A percentile compares a stretch with the other conserved stretches of the same genome.
Evolutionary conservation across 768 basidiomycete genomes (phyloP).

Genomic region (Lyophyllum semitale): DNA sequence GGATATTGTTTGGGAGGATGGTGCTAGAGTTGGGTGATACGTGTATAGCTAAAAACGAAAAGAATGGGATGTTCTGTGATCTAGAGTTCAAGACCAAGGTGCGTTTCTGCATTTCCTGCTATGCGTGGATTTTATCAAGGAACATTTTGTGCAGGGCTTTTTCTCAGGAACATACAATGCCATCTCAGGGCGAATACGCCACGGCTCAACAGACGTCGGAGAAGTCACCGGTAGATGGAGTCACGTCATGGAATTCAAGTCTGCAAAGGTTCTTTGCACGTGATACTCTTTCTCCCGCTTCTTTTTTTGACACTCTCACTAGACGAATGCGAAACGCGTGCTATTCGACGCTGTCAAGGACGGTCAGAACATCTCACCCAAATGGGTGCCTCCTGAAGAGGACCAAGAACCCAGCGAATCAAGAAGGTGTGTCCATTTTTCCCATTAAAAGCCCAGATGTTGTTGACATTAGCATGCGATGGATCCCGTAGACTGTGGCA

Average conservation of each 20-base stretch:
- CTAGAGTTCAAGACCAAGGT: slow-evolving; percentile 99
- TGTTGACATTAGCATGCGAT: background rate
- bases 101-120: slow-evolving; percentile 11
- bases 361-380: slow-evolving; percentile 72
- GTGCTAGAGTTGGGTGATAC: slow-evolving; percentile 93
- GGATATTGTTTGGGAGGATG: slow-evolving; percentile 92
- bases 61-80: slow-evolving; percentile 72
- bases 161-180: slow-evolving; percentile 97
- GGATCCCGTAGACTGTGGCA: slow-evolving; percentile 68
- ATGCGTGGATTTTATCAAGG: background rate
- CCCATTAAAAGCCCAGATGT: too few species aligned
- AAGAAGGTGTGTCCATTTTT: slow-evolving; percentile 52
- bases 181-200: slow-evolving; percentile 78
- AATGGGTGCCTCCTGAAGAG: slow-evolving; percentile 81
- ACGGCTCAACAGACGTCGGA: slow-evolving; percentile 65
- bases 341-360: slow-evolving; percentile 85
- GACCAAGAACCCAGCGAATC: slow-evolving; percentile 93
- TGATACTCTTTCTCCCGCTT: background rate
- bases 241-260: slow-evolving; percentile 84
- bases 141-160: slow-evolving; percentile 64
- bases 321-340: slow-evolving; percentile 71
- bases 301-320: background rate
- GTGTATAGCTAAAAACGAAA: slow-evolving; percentile 82
- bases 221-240: slow-evolving; percentile 93
- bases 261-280: slow-evolving; percentile 51